Base-by-base conservation (phyloP, 2,329 filamentous ascomycete species). In the Venturiaceae sp. region DNA sequence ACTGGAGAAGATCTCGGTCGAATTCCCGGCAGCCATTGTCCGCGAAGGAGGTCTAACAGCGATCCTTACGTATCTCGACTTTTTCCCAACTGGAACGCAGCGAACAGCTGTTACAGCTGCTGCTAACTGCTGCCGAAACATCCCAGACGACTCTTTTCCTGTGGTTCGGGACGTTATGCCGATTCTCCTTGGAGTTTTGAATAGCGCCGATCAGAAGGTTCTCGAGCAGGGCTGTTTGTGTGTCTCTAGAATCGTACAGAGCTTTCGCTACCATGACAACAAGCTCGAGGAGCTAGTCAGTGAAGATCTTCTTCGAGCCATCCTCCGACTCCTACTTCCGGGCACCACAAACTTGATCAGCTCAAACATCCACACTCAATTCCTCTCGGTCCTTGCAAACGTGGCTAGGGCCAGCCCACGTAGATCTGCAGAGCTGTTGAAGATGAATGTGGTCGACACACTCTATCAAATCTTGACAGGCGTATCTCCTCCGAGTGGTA, bases 121-220 rank as follows among this genome's bases (percentile, higher is more conserved):
- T 9, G 95, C 94, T 58, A 99, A 99, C 69, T 99, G 94, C 75
- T 99, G 95, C 71, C 88, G 94, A 62, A 96, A 96, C 68, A 94
- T 99, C 19, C 90, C 92, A 1, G 87, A 92, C 65, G 94, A 97
- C 67, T 95, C 90, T 0, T 99, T 99, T 68, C 79, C 85, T 1
- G 92, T 95, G 9, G 88, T 99, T 53, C 84, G 86, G 67, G 92
- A 96, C 72, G 94, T 96, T 44, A 99, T 99, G 94, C 92, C 92
- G 6, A 96, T 90, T 28, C 80, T 99, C 33, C 83, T 95, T 60
- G 90, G 91, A 67, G 94, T 97, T 14, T 79, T 99, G 39, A 84
- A 83, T 58, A 97, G 92, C 75, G 96, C 83, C 72, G 94, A 99
- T 68, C 94, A 96, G 68, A 89, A 92, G 63, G 95, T 99, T 16